Conservation (phyloP, 73 alveolate species). For the Symbiodinium natans region DNA sequence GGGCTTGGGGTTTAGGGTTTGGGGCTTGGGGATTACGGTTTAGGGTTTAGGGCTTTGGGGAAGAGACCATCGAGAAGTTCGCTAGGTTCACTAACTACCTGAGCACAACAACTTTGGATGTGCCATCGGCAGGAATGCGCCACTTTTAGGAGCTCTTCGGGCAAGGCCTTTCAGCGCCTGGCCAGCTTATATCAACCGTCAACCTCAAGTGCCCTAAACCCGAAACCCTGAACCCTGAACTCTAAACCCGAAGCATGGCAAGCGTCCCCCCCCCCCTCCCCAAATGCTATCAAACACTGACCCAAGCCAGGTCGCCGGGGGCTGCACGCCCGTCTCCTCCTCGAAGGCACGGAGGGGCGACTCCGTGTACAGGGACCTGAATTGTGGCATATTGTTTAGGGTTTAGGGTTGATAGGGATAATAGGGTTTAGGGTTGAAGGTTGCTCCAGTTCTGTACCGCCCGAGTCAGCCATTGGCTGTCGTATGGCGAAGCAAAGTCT, state of each 20-base stretch:
- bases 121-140: no score
- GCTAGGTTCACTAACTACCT: no score
- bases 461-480: no score
- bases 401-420: neutral
- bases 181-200: no score
- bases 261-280: no score
- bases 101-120: no score
- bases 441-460: no score
- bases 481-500: no score
- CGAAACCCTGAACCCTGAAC: neutral
- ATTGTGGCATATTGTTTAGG: neutral
- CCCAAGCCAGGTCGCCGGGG: neutral
- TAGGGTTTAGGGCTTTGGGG: neutral
- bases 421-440: neutral
- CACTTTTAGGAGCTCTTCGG: no score
- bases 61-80: no score
- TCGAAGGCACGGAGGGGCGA: slow-evolving; percentile 26
- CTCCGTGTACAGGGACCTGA: neutral
- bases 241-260: neutral
- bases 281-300: neutral
- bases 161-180: no score
- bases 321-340: slow-evolving; percentile 29
- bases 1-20: neutral
- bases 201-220: neutral
- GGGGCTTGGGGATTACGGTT: neutral